phyloP scores from a whole-genome alignment of 2,329 filamentous ascomycete genomes.

The Paraconiothyrium sp. region DNA sequence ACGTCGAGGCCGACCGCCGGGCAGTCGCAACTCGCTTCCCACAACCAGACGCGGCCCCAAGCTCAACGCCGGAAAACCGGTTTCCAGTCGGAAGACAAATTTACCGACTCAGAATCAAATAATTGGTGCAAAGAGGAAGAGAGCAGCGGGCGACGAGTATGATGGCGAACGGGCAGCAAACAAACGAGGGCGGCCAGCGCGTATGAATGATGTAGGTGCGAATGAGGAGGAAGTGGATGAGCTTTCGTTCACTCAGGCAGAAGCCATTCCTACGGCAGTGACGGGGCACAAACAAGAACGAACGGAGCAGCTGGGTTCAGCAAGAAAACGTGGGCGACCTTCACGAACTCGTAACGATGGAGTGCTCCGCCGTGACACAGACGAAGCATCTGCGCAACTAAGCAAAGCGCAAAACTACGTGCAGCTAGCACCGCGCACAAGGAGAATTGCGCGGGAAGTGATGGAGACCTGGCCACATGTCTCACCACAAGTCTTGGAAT shows the following conservation, averaged over 20 bases:
- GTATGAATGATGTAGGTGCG: background rate
- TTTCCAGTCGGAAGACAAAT: constrained; percentile 33
- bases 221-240: constrained; percentile 6
- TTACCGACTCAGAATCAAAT: constrained; percentile 4
- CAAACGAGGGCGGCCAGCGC: background rate
- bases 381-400: constrained; percentile 32
- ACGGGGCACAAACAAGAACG: background rate
- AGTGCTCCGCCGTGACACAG: constrained; percentile 23
- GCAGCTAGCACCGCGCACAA: constrained; percentile 47
- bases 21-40: constrained; percentile 30
- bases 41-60: constrained; percentile 26
- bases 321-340: background rate
- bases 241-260: constrained; percentile 2
- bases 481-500: constrained; percentile 63
- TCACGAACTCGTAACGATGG: constrained; percentile 2
- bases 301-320: background rate
- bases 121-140: constrained; percentile 7
- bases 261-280: constrained; percentile 8
- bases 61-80: constrained; percentile 21
- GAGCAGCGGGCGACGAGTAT: background rate
- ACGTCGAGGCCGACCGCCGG: constrained; percentile 37
- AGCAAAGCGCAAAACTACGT: constrained; percentile 36
- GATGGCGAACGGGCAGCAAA: background rate
- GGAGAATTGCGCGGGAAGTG: constrained; percentile 47
- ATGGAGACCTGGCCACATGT: constrained; percentile 64